Conservation (phyloP, 768 basidiomycete species). For the Pisolithus microcarpus region DNA sequence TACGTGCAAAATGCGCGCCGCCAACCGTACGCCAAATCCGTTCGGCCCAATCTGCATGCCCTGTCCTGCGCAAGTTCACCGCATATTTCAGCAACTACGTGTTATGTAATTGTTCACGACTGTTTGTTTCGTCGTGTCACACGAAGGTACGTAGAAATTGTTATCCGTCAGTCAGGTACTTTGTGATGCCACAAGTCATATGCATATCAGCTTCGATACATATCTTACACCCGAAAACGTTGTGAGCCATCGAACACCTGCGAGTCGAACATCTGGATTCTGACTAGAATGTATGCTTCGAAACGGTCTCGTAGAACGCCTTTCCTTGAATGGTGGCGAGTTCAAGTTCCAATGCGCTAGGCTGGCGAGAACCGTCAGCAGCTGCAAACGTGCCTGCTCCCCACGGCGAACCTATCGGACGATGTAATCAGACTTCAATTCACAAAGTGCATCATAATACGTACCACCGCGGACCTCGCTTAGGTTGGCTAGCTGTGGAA, state of each 20-base stretch:
- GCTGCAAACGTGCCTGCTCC: slow-evolving; percentile 63
- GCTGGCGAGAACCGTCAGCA: slow-evolving; percentile 39
- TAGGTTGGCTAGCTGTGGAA: slow-evolving; percentile 36
- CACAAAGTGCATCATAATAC: slow-evolving; percentile 14
- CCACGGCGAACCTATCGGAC: slow-evolving; percentile 59
- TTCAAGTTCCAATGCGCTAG: slow-evolving; percentile 43
- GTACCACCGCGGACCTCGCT: slow-evolving; percentile 52
- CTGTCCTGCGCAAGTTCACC: too few relatives aligned
- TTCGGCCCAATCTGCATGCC: too few relatives aligned
- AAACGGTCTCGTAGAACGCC: slow-evolving; percentile 42
- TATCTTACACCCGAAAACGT: neutral
- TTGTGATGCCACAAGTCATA: too few relatives aligned
- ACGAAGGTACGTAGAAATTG: too few relatives aligned
- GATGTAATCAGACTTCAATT: neutral
- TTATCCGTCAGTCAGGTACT: too few relatives aligned
- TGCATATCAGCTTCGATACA: too few relatives aligned
- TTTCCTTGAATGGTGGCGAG: slow-evolving; percentile 47
- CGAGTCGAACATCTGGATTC: neutral
- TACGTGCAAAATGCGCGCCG: too few relatives aligned
- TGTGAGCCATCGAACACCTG: neutral
- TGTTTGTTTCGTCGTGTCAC: too few relatives aligned
- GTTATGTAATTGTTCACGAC: too few relatives aligned
- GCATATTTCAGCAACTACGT: too few relatives aligned
- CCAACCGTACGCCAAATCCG: too few relatives aligned
- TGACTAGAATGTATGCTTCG: slow-evolving; percentile 27